These are phyloP conservation scores for Aspergillus asperescens DNA, from an alignment of 495 filamentous ascomycete genomes.

Conservation along the genomic window DNA sequence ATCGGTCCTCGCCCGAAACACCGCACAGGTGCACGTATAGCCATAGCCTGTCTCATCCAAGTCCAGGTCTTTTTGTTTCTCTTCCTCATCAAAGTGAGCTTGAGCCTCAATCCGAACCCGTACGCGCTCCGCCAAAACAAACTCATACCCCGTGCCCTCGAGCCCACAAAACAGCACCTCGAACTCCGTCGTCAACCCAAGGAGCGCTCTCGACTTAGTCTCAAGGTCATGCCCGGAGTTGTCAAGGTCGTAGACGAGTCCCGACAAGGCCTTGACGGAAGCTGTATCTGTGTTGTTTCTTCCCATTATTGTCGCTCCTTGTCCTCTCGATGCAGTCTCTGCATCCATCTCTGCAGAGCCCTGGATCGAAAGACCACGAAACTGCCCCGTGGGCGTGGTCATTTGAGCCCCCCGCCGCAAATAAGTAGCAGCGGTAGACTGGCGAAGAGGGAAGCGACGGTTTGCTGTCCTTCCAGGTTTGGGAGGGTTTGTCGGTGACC, in stretches of 20 bases:
- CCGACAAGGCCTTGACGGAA: constrained; percentile 17
- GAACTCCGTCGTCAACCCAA: constrained; percentile 34
- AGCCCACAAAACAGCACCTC: constrained; percentile 25
- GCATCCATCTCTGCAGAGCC: not conserved
- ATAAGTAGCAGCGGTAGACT: not conserved
- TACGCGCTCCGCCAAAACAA: constrained; percentile 32
- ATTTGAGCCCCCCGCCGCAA: constrained; percentile 16
- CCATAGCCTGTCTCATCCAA: constrained; percentile 27
- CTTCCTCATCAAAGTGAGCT: not conserved
- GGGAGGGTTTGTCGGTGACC: not conserved
- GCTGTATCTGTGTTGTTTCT: constrained; percentile 16
- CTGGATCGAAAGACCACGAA: constrained; percentile 35
- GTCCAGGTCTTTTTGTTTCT: no score
- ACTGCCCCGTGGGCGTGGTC: constrained; percentile 40
- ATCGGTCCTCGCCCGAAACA: constrained; percentile 27
- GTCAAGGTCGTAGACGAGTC: constrained; percentile 42
- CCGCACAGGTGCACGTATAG: constrained; percentile 36
- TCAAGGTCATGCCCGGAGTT: constrained; percentile 26
- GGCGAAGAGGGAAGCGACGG: no score
- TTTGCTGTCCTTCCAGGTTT: no score
- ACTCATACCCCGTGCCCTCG: constrained; percentile 29
- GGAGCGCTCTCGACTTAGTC: constrained; percentile 31
- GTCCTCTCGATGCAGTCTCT: constrained; percentile 5
- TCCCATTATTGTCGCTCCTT: constrained; percentile 19
- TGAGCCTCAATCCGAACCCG: constrained; percentile 18